A percentile compares a stretch with the other conserved stretches of the same genome.
phyloP scores from a whole-genome alignment of 2,329 filamentous ascomycete species.

The Orbilia javanica region DNA sequence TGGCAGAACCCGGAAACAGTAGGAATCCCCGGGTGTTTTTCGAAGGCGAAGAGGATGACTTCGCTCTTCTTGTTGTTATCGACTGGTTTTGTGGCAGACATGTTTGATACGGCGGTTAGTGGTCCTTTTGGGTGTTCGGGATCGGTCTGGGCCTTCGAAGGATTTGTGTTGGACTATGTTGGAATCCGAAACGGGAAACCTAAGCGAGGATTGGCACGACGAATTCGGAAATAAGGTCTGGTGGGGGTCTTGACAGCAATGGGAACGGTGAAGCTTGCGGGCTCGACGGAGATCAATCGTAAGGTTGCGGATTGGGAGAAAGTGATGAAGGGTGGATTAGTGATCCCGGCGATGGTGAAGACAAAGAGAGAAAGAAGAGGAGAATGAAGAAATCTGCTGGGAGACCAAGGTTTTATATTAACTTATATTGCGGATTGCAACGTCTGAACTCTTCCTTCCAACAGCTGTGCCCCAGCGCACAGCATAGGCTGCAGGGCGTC shows the following conservation, averaged over 20 bases:
- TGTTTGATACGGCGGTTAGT: not conserved
- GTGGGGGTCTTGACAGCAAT: not conserved
- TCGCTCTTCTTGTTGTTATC: not conserved
- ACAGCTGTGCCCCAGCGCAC: slow-evolving; percentile 1
- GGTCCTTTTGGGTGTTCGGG: not conserved
- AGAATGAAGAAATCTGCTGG: not conserved
- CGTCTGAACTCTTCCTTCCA: not conserved
- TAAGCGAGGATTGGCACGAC: slow-evolving; percentile 17
- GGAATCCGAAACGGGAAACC: slow-evolving; percentile 23
- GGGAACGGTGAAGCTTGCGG: not conserved
- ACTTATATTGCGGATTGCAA: slow-evolving; percentile 7
- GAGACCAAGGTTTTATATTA: not conserved
- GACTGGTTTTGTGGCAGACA: slow-evolving; percentile 1
- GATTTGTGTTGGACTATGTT: slow-evolving; percentile 46
- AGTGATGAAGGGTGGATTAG: not conserved
- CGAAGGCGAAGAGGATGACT: slow-evolving; percentile 47
- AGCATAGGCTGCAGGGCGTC: not conserved
- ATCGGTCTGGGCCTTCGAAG: not conserved
- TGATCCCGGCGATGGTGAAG: not conserved
- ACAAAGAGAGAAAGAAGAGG: not conserved
- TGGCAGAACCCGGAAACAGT: slow-evolving; percentile 48
- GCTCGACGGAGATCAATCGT: too few species aligned
- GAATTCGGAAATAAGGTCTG: slow-evolving; percentile 14
- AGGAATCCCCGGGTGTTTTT: slow-evolving; percentile 20
- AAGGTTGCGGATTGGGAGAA: not conserved